Base-by-base conservation (phyloP, 2,329 filamentous ascomycete species). In the Colletotrichum cordylinicola region DNA sequence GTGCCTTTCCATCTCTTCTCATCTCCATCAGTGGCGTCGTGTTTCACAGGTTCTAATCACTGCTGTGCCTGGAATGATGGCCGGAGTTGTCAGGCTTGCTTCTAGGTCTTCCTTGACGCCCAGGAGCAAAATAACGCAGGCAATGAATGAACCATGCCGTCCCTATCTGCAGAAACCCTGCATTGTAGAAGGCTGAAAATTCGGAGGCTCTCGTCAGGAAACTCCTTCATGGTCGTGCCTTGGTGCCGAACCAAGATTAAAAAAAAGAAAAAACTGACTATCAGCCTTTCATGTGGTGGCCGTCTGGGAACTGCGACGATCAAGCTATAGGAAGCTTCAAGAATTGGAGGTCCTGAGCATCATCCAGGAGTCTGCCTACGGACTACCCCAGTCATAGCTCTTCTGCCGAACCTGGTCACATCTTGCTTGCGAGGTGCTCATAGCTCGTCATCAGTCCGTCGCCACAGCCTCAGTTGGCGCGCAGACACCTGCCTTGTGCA, bases 91-190 rank as follows among this genome's bases (percentile, higher is more conserved):
- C 33, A 58, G 43, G 29, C 60, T 10, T 16, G 18, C 21, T 18
- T 31, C 64, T 21, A 27, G 55, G 67, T 33, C 24, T 12, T 70
- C 33, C 18, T 24, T 18, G 9, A 39, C 35, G 56, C 33, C 16
- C 16, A 21, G 21, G 60, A 43, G 37, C 12, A 24, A 37, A 12
- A 64, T n/a, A 62, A 62, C 8, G 58, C 21, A n/a, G 13, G 58
- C 29, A 5, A 62, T 29, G 8, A 21, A 37, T 21, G 12, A 27
- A 27, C 18, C 35, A 31, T 15, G 21, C 52, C 18, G 39, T 33
- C 37, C 55, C 58, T 33, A 31, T 55, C 48, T 70, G 66, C 64
- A 75, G 27, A 52, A 76, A 76, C 55, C 60, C 65, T 76, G 65
- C 70, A 66, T 61, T 66, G 65, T 66, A 66, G 70, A 70, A 65